A percentile compares a stretch with the other conserved stretches of the same genome.
These are phyloP conservation scores for Chalaropsis thielavioides DNA, from an alignment of 2,329 filamentous ascomycete genomes.

Conservation along the genomic window DNA sequence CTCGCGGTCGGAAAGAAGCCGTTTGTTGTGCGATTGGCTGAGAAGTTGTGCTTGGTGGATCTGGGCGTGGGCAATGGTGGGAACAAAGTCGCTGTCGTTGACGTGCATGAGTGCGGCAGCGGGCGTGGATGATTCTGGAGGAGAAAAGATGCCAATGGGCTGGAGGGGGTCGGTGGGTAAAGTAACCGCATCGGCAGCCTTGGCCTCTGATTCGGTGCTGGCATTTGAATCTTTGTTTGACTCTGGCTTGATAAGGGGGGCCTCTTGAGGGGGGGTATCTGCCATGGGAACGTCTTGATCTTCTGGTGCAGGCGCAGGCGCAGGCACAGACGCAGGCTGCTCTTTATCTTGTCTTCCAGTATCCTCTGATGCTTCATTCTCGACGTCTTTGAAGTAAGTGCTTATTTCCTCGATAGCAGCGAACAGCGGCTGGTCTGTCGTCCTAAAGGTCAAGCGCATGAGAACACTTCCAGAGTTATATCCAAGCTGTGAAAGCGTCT, in stretches of 20 bases:
- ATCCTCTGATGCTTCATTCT: slow-evolving; percentile 20
- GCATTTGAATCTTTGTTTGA: slow-evolving; percentile 19
- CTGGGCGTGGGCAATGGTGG: slow-evolving; percentile 60
- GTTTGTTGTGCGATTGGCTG: slow-evolving; percentile 51
- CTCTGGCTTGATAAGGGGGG: neutral
- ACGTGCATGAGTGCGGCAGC: slow-evolving; percentile 52
- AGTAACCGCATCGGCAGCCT: neutral
- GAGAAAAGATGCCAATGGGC: slow-evolving; percentile 59
- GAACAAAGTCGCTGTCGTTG: slow-evolving; percentile 62
- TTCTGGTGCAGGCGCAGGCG: slow-evolving; percentile 1
- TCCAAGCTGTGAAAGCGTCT: slow-evolving; percentile 74
- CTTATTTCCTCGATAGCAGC: slow-evolving; percentile 74
- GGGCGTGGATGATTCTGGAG: slow-evolving; percentile 60
- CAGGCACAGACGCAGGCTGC: neutral
- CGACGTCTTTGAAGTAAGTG: slow-evolving; percentile 51
- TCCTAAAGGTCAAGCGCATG: slow-evolving; percentile 61
- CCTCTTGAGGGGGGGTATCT: slow-evolving; percentile 11
- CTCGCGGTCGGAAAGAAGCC: slow-evolving; percentile 71
- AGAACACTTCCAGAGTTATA: slow-evolving; percentile 72
- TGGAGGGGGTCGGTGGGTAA: slow-evolving; percentile 26
- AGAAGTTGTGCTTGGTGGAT: slow-evolving; percentile 56
- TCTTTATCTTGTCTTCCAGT: slow-evolving; percentile 16
- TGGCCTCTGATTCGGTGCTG: slow-evolving; percentile 5
- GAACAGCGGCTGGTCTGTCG: slow-evolving; percentile 63
- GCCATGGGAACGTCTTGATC: neutral